These are phyloP conservation scores for Lupinus albus DNA, from an alignment of 306 rosid species.

Conservation along the genomic window DNA sequence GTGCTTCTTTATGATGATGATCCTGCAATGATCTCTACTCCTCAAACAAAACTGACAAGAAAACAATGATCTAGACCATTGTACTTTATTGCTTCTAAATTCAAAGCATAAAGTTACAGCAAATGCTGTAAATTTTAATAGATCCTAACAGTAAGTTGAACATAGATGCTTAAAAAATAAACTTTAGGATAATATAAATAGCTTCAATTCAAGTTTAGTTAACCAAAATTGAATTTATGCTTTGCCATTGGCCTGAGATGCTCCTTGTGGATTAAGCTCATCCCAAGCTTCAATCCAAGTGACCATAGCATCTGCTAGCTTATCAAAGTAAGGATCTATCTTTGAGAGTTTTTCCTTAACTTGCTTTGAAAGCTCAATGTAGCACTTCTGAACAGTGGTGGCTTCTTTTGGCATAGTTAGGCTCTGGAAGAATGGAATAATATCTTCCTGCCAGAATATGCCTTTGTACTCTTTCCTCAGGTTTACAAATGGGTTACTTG, in stretches of 20 bases:
- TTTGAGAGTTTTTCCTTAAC: constrained; percentile 83
- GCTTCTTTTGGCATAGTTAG: constrained; percentile 64
- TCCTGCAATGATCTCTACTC: constrained; percentile 15
- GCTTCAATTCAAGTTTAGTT: constrained; percentile 12
- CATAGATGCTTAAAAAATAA: neutral
- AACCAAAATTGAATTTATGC: constrained; percentile 43
- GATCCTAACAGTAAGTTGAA: neutral
- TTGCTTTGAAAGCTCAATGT: constrained; percentile 78
- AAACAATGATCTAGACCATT: constrained; percentile 37
- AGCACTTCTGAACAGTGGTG: constrained; percentile 87
- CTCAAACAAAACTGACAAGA: constrained; percentile 37
- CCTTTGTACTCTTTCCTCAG: constrained; percentile 55
- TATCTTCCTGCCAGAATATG: constrained; percentile 55
- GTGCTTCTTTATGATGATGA: constrained; percentile 10
- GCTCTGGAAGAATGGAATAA: constrained; percentile 50
- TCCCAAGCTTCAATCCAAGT: constrained; percentile 85
- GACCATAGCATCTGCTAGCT: constrained; percentile 71
- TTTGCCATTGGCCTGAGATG: constrained; percentile 37
- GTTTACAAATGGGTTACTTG: constrained; percentile 51
- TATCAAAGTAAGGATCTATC: constrained; percentile 81
- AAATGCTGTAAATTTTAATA: constrained; percentile 43
- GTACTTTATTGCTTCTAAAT: constrained; percentile 44
- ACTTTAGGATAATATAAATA: constrained; percentile 14
- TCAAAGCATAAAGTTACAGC: constrained; percentile 42
- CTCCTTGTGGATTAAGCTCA: constrained; percentile 57